A percentile compares a stretch with the other conserved stretches of the same genome.
phyloP scores from a whole-genome alignment of 768 basidiomycete species.

The Cubamyces lactineus region DNA sequence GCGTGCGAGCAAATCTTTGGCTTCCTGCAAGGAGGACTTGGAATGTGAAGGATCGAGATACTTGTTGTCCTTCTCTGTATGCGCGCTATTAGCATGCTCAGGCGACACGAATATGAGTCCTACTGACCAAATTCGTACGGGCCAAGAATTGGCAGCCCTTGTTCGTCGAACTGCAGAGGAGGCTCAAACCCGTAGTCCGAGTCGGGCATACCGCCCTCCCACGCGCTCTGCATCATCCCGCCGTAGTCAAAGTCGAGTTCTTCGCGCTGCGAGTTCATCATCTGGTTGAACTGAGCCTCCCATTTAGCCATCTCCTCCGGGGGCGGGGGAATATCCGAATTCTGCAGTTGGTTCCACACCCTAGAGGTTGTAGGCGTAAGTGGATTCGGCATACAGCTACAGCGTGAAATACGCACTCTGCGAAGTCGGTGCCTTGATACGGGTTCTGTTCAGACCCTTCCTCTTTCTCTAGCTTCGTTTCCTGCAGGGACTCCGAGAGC shows the following conservation, averaged over 20 bases:
- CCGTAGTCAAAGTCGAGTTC: slow-evolving; percentile 62
- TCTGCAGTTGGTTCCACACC: slow-evolving; percentile 63
- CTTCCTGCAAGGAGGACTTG: slow-evolving; percentile 59
- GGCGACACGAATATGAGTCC: not conserved
- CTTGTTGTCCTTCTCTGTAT: slow-evolving; percentile 70
- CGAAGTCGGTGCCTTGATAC: slow-evolving; percentile 45
- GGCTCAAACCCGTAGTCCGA: slow-evolving; percentile 37
- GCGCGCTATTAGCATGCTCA: slow-evolving; percentile 7
- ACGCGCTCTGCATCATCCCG: slow-evolving; percentile 61
- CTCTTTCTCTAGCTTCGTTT: slow-evolving; percentile 28
- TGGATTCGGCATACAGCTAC: not conserved
- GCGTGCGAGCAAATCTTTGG: slow-evolving; percentile 73
- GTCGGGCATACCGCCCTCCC: slow-evolving; percentile 59
- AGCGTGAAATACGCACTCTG: slow-evolving; percentile 46
- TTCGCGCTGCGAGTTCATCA: slow-evolving; percentile 71
- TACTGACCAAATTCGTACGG: slow-evolving; percentile 78
- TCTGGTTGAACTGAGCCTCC: slow-evolving; percentile 82
- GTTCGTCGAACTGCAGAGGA: slow-evolving; percentile 57
- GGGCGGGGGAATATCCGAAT: slow-evolving; percentile 58
- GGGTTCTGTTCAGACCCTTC: slow-evolving; percentile 17
- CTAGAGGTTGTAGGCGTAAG: slow-evolving; percentile 38
- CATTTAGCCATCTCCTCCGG: slow-evolving; percentile 73
- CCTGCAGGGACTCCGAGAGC: slow-evolving; percentile 43
- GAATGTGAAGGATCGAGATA: slow-evolving; percentile 58
- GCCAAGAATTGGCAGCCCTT: slow-evolving; percentile 76